Percentiles rank a stretch among this genome's conserved stretches.
phyloP scores from a whole-genome alignment of 2,329 filamentous ascomycete genomes.

The Ophiostoma sp. region DNA sequence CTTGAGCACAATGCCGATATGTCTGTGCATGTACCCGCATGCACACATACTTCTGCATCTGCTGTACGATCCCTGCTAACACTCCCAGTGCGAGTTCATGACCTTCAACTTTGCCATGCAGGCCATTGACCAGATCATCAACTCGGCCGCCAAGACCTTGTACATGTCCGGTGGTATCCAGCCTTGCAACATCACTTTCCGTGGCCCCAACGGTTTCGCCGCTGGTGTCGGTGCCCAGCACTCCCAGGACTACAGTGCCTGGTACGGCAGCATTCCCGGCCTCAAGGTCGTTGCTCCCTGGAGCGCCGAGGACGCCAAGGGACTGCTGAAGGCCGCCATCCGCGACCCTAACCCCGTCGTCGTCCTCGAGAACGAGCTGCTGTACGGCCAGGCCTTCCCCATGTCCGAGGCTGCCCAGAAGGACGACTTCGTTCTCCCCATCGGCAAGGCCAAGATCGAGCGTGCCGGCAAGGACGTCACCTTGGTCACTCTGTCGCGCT shows the following conservation, averaged over 20 bases:
- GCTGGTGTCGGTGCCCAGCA: slow-evolving; percentile 94
- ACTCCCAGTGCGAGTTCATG: slow-evolving; percentile 90
- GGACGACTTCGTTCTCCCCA: slow-evolving; percentile 92
- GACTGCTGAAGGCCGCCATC: slow-evolving; percentile 94
- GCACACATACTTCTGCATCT: background rate
- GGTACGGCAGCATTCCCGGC: slow-evolving; percentile 97
- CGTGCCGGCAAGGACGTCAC: slow-evolving; percentile 92
- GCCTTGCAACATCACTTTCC: slow-evolving; percentile 99
- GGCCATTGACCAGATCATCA: slow-evolving; percentile 99
- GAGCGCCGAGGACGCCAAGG: slow-evolving; percentile 97
- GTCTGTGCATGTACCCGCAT: too few relatives aligned
- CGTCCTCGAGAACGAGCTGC: slow-evolving; percentile 79
- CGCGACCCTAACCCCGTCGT: slow-evolving; percentile 96
- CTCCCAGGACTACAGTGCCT: slow-evolving; percentile 97
- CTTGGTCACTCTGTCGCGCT: slow-evolving; percentile 89
- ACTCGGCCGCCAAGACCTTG: slow-evolving; percentile 97
- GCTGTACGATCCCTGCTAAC: background rate
- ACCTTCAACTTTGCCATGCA: slow-evolving; percentile 99
- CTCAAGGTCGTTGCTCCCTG: slow-evolving; percentile 95
- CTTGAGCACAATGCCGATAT: background rate
- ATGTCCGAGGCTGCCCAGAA: slow-evolving; percentile 96
- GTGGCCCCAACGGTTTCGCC: slow-evolving; percentile 96
- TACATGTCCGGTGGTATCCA: slow-evolving; percentile 99
- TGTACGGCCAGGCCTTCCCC: slow-evolving; percentile 92
- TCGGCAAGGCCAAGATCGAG: slow-evolving; percentile 99